These are phyloP conservation scores for Aspergillus cejpii DNA, from an alignment of 2,329 filamentous ascomycete genomes.

Conservation along the genomic window DNA sequence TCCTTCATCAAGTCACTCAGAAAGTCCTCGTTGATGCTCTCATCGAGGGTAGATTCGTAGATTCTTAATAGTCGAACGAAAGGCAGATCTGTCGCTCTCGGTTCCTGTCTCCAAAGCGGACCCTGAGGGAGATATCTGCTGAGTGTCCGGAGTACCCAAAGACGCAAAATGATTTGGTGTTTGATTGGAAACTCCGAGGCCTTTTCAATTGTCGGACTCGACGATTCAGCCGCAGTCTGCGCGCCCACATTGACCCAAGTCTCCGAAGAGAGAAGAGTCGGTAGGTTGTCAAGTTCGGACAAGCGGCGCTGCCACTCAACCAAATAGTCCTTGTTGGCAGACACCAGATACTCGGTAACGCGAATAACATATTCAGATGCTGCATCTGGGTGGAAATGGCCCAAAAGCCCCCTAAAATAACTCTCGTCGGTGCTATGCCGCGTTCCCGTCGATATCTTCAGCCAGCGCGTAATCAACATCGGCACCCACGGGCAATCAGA, in stretches of 20 bases:
- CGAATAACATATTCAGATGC: conserved; percentile 26
- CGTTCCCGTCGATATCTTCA: conserved; percentile 13
- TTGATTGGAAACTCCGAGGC: conserved; percentile 10
- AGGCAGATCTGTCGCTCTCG: conserved; percentile 17
- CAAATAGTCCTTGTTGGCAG: conserved; percentile 14
- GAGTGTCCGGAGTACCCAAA: conserved; percentile 30
- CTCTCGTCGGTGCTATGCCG: conserved; percentile 6
- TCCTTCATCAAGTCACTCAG: conserved; percentile 24
- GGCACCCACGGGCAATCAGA: conserved; percentile 19
- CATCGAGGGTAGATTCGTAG: conserved; percentile 20
- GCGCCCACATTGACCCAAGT: conserved; percentile 22
- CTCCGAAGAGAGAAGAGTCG: conserved; percentile 19
- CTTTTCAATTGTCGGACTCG: not conserved
- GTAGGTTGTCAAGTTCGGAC: conserved; percentile 14
- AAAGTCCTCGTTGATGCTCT: conserved; percentile 16
- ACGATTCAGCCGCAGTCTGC: not conserved
- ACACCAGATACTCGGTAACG: conserved; percentile 29
- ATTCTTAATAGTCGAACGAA: conserved; percentile 23
- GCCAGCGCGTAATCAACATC: conserved; percentile 23
- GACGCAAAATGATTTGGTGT: conserved; percentile 28
- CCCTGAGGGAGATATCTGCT: conserved; percentile 17
- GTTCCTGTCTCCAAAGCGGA: conserved; percentile 16
- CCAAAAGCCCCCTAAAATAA: conserved; percentile 19
- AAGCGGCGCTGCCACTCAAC: conserved; percentile 32
- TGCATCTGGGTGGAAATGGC: conserved; percentile 19